phyloP scores from a whole-genome alignment of 805 yeast genomes.

The Nakazawaea pomicola region DNA sequence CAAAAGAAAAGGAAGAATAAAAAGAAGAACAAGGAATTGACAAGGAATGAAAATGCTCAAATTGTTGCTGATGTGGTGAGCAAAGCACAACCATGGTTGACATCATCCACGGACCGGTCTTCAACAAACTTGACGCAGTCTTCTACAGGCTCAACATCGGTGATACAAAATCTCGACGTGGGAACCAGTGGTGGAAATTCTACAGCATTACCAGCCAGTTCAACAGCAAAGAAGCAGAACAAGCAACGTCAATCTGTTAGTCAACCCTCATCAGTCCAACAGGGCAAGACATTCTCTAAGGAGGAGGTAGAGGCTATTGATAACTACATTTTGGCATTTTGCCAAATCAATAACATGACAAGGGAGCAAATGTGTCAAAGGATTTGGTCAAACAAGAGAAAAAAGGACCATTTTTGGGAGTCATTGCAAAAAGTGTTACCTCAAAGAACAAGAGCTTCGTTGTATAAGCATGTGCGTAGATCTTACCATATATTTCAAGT shows the following conservation, averaged over 20 bases:
- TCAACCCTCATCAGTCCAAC: constrained; percentile 16
- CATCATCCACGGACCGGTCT: background rate
- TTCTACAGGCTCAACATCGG: background rate
- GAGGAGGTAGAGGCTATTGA: constrained; percentile 73
- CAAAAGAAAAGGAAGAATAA: background rate
- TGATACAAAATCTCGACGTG: no score
- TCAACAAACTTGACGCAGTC: background rate
- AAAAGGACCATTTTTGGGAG: constrained; percentile 90
- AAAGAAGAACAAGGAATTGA: constrained; percentile 1
- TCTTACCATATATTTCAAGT: constrained; percentile 83
- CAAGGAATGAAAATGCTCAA: constrained; percentile 9
- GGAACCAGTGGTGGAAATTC: background rate
- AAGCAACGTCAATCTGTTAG: constrained; percentile 1
- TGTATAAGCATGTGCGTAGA: constrained; percentile 89
- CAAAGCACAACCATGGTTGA: constrained; percentile 8
- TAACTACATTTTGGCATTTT: constrained; percentile 64
- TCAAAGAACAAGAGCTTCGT: constrained; percentile 79
- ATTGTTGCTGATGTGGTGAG: constrained; percentile 11
- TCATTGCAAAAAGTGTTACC: constrained; percentile 74
- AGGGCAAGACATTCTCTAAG: constrained; percentile 39
- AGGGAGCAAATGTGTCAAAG: constrained; percentile 72
- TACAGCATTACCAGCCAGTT: background rate
- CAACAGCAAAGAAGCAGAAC: background rate
- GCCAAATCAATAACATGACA: constrained; percentile 54
- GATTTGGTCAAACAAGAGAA: constrained; percentile 82